Base-by-base conservation (phyloP, 1,284 basidiomycete genomes). In the Papiliotrema terrestris region DNA sequence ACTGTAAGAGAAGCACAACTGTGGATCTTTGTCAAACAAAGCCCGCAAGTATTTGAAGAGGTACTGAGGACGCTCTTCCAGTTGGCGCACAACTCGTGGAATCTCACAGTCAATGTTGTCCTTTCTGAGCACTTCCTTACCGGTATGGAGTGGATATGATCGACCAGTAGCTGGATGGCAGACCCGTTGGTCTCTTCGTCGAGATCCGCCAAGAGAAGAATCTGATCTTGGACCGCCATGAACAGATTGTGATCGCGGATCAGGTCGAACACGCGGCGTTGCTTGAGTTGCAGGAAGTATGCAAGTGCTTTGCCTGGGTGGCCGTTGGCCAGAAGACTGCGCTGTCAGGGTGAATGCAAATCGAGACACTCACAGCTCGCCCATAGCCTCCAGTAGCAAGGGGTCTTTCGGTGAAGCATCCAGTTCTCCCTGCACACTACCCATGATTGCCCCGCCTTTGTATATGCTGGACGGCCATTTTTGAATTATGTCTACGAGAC, bases 81-180 rank as follows among this genome's bases (percentile, higher is more conserved):
- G 82, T 72, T 98, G 96, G 56, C 86, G 81, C 3, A 98, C 89
- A 0, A 98, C 95, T 22, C 89, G 82, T 11, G 83, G 83, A 52
- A 92, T 88, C 90, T 96, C 71, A 19, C 53, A 2, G 45, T 20
- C 36, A 17, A 39, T 20, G 38, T 6, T 17, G 3, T 1, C 20
- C 11, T n/a, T 23, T n/a, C 26, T 32, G 38, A 29, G 35, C 25
- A 25, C 2, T 2, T 11, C 78, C 86, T 63, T 61, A 92, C 93
- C 4, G 93, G 92, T 70, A 99, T 97, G 14, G 95, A 94, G 69
- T 96, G 89, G 0, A 89, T 90, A 72, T 98, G 92, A 63, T 98
- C 87, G 8, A 98, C 94, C 17, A 99, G 82, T 45, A 99, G 74
- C 46, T 83, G 82, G 57, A 98, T 93, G 0, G 93, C 91, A 19